These are phyloP conservation scores for Alternaria alternata DNA, from an alignment of 2,329 filamentous ascomycete genomes.

Conservation along the genomic window DNA sequence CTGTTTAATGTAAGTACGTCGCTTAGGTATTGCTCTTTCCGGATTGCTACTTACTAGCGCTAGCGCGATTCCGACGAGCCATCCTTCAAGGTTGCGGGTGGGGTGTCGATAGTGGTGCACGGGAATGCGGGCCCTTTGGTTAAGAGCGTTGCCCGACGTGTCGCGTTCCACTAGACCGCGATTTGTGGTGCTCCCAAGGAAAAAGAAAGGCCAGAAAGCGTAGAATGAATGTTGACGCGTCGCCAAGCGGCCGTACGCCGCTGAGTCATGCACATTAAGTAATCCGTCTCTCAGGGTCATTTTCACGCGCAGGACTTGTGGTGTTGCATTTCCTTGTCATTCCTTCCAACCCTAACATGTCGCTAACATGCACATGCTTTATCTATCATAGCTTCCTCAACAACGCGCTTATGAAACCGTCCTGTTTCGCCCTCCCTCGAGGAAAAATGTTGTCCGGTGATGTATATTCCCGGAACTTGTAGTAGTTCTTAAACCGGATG, in stretches of 20 bases:
- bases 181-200: neutral
- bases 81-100: neutral
- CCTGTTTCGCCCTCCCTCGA: conserved; percentile 23
- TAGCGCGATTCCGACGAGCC: neutral
- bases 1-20: conserved; percentile 1
- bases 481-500: conserved; percentile 21
- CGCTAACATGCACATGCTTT: neutral
- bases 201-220: neutral
- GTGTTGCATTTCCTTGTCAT: neutral
- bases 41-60: neutral
- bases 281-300: neutral
- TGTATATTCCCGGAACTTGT: conserved; percentile 23
- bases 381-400: conserved; percentile 20
- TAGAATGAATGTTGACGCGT: neutral
- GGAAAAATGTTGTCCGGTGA: conserved; percentile 12
- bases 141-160: neutral
- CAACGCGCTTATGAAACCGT: conserved; percentile 32
- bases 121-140: neutral
- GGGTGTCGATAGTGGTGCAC: neutral
- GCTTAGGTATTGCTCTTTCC: neutral
- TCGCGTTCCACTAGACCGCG: neutral
- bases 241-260: neutral
- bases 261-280: neutral
- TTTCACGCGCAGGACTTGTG: neutral
- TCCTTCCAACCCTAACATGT: neutral